Evolutionary conservation across 192 early-diverging fungal species (phyloP), one percentile per base, ranked within the genome.

Genomic region (Irineochytrium annulatum): DNA sequence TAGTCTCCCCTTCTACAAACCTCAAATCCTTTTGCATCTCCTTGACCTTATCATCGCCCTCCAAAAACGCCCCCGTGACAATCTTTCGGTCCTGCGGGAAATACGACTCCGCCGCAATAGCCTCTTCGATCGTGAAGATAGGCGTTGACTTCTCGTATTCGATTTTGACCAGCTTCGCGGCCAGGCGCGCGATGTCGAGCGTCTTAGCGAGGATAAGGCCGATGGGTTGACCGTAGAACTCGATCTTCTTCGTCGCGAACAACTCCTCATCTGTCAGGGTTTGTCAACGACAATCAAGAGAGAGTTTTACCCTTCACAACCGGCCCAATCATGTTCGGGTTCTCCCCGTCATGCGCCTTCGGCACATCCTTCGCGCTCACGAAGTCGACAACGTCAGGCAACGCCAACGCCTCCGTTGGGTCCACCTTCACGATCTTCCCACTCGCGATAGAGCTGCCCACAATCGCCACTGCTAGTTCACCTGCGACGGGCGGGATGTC

Each of bases 61-160:
- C 63, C 31, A 80, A 84, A 33, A 86, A 82, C 62, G 85, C 80
- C 52, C 91, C 91, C 59, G 77, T 75, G 53, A 65, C 52, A 33
- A 91, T 78, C 43, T 43, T 59, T 46, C 81, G 67, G 48, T 63
- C 66, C 32, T 80, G 63, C 28, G 68, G 69, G 59, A 86, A 89
- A 64, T 83, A 85, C 33, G 87, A 80, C 13, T 81, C 66, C 5
- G 68, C 59, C 4, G 71, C 82, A 43, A 92, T 86, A 3, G 91
- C 91, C 39, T 93, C 90, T 54, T 89, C 87, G 41, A 91, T 87
- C 2, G 87, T 85, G 37, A 91, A 70, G 17, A 94, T 68, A 6
- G 83, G 74, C n/a, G 85, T 81, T 59, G 87, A 73, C 32, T 72
- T 77, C 59, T 88, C 78, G 62, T 94, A 94, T 53, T 76, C 65